A percentile compares a stretch with the other conserved stretches of the same genome.
Evolutionary conservation across 495 filamentous ascomycete genomes (phyloP).

Genomic region (Penicillium antarcticum): DNA sequence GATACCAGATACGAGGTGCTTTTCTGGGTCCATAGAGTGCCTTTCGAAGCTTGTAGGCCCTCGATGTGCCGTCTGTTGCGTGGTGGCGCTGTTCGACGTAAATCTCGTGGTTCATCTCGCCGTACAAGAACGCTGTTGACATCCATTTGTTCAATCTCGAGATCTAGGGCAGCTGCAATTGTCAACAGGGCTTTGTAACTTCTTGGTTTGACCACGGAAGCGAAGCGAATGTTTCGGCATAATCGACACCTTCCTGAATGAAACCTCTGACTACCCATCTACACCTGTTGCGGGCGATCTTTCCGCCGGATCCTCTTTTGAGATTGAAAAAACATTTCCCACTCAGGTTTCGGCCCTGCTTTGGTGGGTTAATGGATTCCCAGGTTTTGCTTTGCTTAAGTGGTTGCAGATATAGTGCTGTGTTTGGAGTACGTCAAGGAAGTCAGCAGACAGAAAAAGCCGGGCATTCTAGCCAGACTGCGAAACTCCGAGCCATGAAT

Average conservation of each 20-base stretch:
- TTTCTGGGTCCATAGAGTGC: slow-evolving; percentile 43
- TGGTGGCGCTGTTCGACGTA: too few species aligned
- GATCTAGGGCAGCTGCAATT: too few species aligned
- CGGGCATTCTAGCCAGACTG: too few species aligned
- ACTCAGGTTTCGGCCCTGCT: slow-evolving; percentile 16
- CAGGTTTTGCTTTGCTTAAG: slow-evolving; percentile 28
- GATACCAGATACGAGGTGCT: slow-evolving; percentile 33
- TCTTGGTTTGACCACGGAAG: slow-evolving; percentile 38
- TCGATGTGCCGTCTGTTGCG: too few species aligned
- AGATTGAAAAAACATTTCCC: slow-evolving; percentile 32
- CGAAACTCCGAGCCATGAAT: too few species aligned
- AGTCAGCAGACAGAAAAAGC: too few species aligned
- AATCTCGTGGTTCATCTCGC: too few species aligned
- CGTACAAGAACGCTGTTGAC: too few species aligned
- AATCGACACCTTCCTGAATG: slow-evolving; percentile 32
- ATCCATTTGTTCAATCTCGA: too few species aligned
- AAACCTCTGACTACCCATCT: slow-evolving; percentile 29
- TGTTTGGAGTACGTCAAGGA: too few species aligned
- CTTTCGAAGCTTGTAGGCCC: slow-evolving; percentile 14
- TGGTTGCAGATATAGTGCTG: too few species aligned
- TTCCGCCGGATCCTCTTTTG: slow-evolving; percentile 24
- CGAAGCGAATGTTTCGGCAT: slow-evolving; percentile 37
- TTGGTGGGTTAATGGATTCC: slow-evolving; percentile 19
- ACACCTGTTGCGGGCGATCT: slow-evolving; percentile 26
- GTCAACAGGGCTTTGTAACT: slow-evolving; percentile 26